Conservation (phyloP, 768 basidiomycete genomes). For the Termitomyces bulborhizus region DNA sequence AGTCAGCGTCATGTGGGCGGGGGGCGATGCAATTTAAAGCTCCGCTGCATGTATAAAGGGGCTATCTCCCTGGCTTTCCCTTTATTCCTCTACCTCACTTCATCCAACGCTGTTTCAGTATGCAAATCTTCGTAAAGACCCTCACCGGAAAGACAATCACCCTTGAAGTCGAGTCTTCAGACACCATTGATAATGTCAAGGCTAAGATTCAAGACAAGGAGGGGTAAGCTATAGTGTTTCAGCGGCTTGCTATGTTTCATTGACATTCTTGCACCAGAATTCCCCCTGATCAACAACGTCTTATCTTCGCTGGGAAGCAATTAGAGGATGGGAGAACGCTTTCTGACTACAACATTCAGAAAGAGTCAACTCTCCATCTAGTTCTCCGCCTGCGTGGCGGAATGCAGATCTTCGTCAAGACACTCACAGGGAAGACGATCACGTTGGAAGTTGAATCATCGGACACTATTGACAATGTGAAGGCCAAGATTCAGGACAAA, state of each 20-base stretch:
- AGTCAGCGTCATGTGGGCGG: conserved; percentile 4
- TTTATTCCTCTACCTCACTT: not conserved
- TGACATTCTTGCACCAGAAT: conserved; percentile 33
- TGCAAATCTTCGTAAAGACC: conserved; percentile 48
- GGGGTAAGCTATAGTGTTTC: conserved; percentile 34
- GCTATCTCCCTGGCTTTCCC: not conserved
- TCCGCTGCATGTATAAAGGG: conserved; percentile 29
- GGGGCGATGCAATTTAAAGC: conserved; percentile 30
- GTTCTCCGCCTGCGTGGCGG: conserved; percentile 41
- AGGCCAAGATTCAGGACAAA: conserved; percentile 84
- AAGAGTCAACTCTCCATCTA: conserved; percentile 55
- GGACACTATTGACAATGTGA: conserved; percentile 72
- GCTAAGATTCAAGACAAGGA: conserved; percentile 90
- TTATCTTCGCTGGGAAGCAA: conserved; percentile 82
- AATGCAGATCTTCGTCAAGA: conserved; percentile 90
- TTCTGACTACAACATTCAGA: conserved; percentile 64
- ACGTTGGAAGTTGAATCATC: conserved; percentile 83
- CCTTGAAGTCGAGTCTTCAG: conserved; percentile 66
- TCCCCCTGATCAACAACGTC: conserved; percentile 72
- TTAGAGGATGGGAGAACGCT: conserved; percentile 78
- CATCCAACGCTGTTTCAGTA: conserved; percentile 15
- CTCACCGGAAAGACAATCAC: conserved; percentile 76
- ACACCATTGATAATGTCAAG: conserved; percentile 68
- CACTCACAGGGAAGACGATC: conserved; percentile 85
- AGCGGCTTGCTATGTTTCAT: not conserved